Conservation (phyloP, 805 yeast species). For the Torulaspora microellipsoides region DNA sequence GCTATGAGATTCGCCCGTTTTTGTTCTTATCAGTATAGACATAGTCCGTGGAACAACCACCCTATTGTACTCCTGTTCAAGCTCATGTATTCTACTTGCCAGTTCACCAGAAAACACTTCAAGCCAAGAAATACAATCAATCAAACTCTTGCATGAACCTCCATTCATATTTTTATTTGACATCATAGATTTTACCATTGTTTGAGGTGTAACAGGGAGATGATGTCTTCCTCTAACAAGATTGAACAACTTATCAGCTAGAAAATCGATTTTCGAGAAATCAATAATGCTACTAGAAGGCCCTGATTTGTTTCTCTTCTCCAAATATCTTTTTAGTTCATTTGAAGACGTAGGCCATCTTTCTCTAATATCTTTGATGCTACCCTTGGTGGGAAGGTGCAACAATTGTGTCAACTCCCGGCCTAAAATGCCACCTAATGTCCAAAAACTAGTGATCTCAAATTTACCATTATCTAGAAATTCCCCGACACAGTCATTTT, state of each 20-base stretch:
- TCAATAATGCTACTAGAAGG: constrained; percentile 21
- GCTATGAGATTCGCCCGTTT: constrained; percentile 16
- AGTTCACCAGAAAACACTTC: constrained; percentile 80
- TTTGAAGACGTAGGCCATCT: constrained; percentile 41
- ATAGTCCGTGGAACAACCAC: constrained; percentile 46
- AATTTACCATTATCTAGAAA: constrained; percentile 53
- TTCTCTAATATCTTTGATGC: constrained; percentile 50
- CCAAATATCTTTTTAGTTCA: constrained; percentile 22
- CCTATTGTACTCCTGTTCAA: constrained; percentile 53
- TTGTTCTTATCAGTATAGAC: constrained; percentile 36
- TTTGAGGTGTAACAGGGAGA: constrained; percentile 52
- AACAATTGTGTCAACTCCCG: constrained; percentile 48
- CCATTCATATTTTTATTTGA: constrained; percentile 76
- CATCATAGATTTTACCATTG: constrained; percentile 78
- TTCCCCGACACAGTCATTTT: constrained; percentile 41
- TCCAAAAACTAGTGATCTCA: constrained; percentile 73
- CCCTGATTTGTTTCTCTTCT: constrained; percentile 9
- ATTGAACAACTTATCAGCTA: constrained; percentile 54
- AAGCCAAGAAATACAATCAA: constrained; percentile 73
- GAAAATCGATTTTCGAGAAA: constrained; percentile 40
- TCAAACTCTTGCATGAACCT: constrained; percentile 44
- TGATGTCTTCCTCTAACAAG: constrained; percentile 60
- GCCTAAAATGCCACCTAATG: constrained; percentile 89
- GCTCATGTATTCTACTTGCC: constrained; percentile 61
- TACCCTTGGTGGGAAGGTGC: constrained; percentile 44